Evolutionary conservation across 805 yeast genomes (phyloP), one percentile per base, ranked within the genome.

Genomic region (Metschnikowia rubicola): DNA sequence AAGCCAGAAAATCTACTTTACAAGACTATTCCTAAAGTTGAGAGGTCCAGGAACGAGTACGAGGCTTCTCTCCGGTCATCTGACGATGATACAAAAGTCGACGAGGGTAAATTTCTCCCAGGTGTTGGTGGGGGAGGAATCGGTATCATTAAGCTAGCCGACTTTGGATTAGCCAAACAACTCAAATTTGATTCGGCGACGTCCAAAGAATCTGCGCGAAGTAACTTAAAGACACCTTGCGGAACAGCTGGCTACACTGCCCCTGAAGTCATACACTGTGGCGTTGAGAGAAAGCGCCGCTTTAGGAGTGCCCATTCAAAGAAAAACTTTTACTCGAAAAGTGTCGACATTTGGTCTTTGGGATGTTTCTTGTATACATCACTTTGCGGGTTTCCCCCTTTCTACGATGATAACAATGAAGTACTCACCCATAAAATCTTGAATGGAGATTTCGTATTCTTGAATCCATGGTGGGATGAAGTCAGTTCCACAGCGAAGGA

Each of bases 241-340:
- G 99, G 99, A 43, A 94, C 99, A 1, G 97, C 94, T 13, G 98
- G 98, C 3, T 94, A 94, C 62, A 92, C 98, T 2, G 99, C 99
- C 0, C 99, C 99, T 0, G 99, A 94, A 66, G 92, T 94, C 57
- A 98, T 94, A 35, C 83, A 86, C 54, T 56, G 59, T 32, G 59
- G 59, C 1, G 98, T 94, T 65, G 96, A 91, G 70, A 77, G 83
- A 39, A 52, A 52, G 35, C 41, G 55, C 19, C 44, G 53, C 9
- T 56, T 56, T 39, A 50, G 39, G 28, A 48, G 50, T 38, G 41
- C 50, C n/a, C 44, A 51, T 9, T 51, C 53, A 17, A 50, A 41
- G 34, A 51, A 51, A 36, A 54, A 56, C 32, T 54, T 46, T 35
- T 94, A 94, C 63, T 87, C 96, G 1, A 89, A 88, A 70, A 86